These are phyloP conservation scores for Xylaria sp. DNA, from an alignment of 2,329 filamentous ascomycete species.

Conservation along the genomic window DNA sequence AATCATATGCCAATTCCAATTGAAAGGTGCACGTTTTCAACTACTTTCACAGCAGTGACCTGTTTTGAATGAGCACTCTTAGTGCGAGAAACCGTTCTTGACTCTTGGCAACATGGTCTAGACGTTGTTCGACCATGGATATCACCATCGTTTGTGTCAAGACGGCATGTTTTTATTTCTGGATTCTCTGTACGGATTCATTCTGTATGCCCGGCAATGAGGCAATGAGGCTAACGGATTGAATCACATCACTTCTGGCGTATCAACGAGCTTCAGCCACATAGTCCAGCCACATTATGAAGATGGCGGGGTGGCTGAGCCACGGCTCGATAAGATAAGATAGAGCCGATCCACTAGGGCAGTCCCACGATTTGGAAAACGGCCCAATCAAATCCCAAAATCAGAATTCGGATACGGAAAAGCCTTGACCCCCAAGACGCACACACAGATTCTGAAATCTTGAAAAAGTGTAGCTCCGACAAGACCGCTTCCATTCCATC, in stretches of 20 bases:
- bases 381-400: constrained; percentile 16
- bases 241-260: background rate
- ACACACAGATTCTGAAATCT: constrained; percentile 23
- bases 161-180: too few relatives aligned
- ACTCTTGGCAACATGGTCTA: too few relatives aligned
- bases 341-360: constrained; percentile 17
- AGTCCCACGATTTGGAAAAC: constrained; percentile 9
- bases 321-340: constrained; percentile 16
- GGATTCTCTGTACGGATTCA: too few relatives aligned
- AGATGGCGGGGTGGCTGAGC: constrained; percentile 12
- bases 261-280: constrained; percentile 7
- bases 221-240: background rate
- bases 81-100: too few relatives aligned
- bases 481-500: constrained; percentile 21
- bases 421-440: constrained; percentile 18
- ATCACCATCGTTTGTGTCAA: too few relatives aligned
- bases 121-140: too few relatives aligned
- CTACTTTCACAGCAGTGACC: too few relatives aligned
- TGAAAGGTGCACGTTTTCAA: too few relatives aligned
- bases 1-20: too few relatives aligned
- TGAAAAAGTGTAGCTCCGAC: constrained; percentile 18
- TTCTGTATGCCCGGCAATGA: background rate
- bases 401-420: constrained; percentile 17
- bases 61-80: too few relatives aligned
- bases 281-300: constrained; percentile 5